These are phyloP conservation scores for Cercospora sojina DNA, from an alignment of 2,329 filamentous ascomycete genomes.

Conservation along the genomic window DNA sequence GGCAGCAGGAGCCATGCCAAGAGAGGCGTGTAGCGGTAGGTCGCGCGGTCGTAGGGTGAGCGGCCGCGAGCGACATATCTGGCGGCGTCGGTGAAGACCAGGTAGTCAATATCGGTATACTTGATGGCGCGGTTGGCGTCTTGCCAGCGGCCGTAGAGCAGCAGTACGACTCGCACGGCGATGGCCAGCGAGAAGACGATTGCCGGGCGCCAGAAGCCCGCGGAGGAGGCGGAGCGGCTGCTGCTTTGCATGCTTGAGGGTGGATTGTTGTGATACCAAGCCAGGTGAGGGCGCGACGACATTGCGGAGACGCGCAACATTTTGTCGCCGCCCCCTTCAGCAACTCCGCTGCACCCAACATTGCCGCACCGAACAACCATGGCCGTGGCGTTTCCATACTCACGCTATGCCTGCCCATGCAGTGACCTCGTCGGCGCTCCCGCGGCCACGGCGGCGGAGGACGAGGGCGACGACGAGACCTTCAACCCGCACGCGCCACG, in stretches of 20 bases:
- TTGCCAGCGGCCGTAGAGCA: slow-evolving; percentile 89
- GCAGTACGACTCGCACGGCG: slow-evolving; percentile 67
- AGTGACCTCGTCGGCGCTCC: slow-evolving; percentile 49
- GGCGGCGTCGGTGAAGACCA: slow-evolving; percentile 94
- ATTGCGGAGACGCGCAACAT: neutral
- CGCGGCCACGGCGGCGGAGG: slow-evolving; percentile 42
- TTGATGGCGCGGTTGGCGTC: slow-evolving; percentile 89
- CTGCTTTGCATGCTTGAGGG: neutral
- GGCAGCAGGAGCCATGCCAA: slow-evolving; percentile 89
- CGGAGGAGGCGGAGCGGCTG: neutral
- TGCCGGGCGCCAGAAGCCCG: slow-evolving; percentile 30
- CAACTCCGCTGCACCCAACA: neutral
- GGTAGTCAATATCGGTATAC: slow-evolving; percentile 98
- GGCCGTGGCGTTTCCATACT: slow-evolving; percentile 61
- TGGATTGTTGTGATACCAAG: neutral
- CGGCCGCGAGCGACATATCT: slow-evolving; percentile 66
- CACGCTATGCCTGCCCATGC: slow-evolving; percentile 65
- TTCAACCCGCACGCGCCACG: slow-evolving; percentile 84
- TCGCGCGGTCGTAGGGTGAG: slow-evolving; percentile 85
- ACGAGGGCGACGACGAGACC: slow-evolving; percentile 71
- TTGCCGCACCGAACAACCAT: slow-evolving; percentile 37
- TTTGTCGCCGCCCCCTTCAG: neutral
- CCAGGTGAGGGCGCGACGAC: neutral
- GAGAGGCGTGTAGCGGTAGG: slow-evolving; percentile 94
- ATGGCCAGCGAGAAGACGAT: slow-evolving; percentile 49